Evolutionary conservation across 129 eudicot genomes (phyloP).

Genomic region (Erigeron canadensis): DNA sequence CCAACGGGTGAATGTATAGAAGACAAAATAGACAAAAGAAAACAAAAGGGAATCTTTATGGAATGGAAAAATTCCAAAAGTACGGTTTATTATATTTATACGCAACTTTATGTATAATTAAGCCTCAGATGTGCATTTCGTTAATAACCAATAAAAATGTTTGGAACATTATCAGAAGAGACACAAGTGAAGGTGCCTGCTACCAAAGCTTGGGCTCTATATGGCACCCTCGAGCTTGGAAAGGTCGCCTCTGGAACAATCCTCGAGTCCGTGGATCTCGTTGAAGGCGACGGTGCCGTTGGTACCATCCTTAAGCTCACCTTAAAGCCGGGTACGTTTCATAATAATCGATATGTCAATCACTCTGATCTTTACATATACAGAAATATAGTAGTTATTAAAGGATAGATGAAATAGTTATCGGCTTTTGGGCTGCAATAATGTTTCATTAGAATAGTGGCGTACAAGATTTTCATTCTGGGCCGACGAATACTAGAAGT

Average conservation of each 20-base stretch:
- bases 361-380: too few relatives aligned
- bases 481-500: too few relatives aligned
- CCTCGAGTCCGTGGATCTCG: conserved; percentile 29
- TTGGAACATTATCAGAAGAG: conserved; percentile 34
- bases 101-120: not conserved
- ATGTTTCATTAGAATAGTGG: too few relatives aligned
- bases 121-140: conserved; percentile 14
- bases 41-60: conserved; percentile 8
- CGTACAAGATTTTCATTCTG: too few relatives aligned
- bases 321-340: conserved; percentile 27
- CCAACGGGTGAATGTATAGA: not conserved
- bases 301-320: conserved; percentile 37
- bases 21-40: not conserved
- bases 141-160: conserved; percentile 22
- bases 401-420: too few relatives aligned
- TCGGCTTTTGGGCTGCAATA: too few relatives aligned
- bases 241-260: conserved; percentile 16
- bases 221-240: conserved; percentile 32
- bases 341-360: not conserved
- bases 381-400: too few relatives aligned
- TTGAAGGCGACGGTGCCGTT: conserved; percentile 36
- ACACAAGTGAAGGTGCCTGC: conserved; percentile 37
- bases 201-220: conserved; percentile 36
- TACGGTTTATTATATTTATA: not conserved
- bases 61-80: not conserved